A percentile compares a stretch with the other conserved stretches of the same genome.
Conservation (phyloP, 2,329 filamentous ascomycete genomes). For the Myriosclerotinia duriaeana region DNA sequence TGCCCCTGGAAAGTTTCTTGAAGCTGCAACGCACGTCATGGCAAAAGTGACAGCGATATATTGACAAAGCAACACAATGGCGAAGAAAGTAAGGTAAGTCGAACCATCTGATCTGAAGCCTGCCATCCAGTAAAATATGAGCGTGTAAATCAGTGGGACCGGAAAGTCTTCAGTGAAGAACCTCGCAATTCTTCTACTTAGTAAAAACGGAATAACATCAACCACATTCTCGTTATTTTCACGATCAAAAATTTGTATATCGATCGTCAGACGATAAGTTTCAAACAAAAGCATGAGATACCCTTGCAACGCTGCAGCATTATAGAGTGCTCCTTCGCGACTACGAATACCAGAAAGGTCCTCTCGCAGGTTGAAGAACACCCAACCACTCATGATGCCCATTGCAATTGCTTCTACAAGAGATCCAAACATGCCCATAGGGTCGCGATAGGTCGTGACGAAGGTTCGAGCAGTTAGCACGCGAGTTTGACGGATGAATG, state of each 20-base stretch:
- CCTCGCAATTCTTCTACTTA: conserved; percentile 68
- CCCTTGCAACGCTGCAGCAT: conserved; percentile 68
- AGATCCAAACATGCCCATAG: conserved; percentile 70
- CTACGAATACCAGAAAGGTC: conserved; percentile 72
- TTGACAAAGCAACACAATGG: conserved; percentile 66
- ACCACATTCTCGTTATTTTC: conserved; percentile 73
- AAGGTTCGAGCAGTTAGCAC: conserved; percentile 70
- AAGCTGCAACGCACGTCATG: conserved; percentile 63
- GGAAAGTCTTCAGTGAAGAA: conserved; percentile 71
- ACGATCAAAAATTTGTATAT: conserved; percentile 74
- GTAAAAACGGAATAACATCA: conserved; percentile 64
- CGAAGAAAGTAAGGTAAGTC: conserved; percentile 72
- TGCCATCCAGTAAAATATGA: conserved; percentile 77
- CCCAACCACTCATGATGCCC: conserved; percentile 70
- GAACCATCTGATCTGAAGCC: conserved; percentile 63
- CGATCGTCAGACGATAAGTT: conserved; percentile 70
- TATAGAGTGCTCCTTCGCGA: conserved; percentile 71
- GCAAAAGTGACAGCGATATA: conserved; percentile 74
- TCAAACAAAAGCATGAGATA: conserved; percentile 77
- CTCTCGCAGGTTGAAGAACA: conserved; percentile 65
- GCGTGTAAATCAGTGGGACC: conserved; percentile 67
- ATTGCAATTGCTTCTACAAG: conserved; percentile 69
- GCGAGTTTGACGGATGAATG: conserved; percentile 60
- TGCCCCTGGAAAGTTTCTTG: conserved; percentile 67
- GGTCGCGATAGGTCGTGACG: conserved; percentile 72